These are phyloP conservation scores for Lantana camara DNA, from an alignment of 257 asterid genomes.

Conservation along the genomic window DNA sequence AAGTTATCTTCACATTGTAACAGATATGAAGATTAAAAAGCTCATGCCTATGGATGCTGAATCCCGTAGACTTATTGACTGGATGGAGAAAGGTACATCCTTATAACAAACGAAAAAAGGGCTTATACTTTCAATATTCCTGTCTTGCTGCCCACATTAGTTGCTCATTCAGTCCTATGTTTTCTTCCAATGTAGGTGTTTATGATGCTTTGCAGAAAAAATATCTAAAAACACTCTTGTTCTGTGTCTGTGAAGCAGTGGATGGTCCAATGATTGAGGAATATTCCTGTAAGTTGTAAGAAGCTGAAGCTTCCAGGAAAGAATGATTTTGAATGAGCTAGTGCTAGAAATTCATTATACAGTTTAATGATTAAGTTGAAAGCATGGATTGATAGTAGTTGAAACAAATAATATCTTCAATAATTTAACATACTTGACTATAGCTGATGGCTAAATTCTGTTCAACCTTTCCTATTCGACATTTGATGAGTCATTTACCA, in stretches of 20 bases:
- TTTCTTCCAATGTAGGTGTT: constrained; percentile 58
- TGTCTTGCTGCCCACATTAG: constrained; percentile 14
- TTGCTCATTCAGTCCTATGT: constrained; percentile 26
- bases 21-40: constrained; percentile 97
- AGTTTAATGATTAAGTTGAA: neutral
- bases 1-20: constrained; percentile 23
- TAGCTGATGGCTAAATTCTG: constrained; percentile 14
- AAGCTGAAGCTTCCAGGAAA: constrained; percentile 17
- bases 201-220: constrained; percentile 92
- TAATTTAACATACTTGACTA: neutral
- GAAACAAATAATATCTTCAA: neutral
- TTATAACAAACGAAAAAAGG: constrained; percentile 2
- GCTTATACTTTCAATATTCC: constrained; percentile 17
- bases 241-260: constrained; percentile 76
- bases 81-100: constrained; percentile 93
- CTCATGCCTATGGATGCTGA: constrained; percentile 99
- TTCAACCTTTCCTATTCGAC: constrained; percentile 21
- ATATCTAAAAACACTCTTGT: constrained; percentile 86
- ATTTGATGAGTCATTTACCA: too few species aligned
- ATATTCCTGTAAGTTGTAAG: constrained; percentile 71
- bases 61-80: constrained; percentile 91
- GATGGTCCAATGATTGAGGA: constrained; percentile 95
- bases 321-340: neutral
- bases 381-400: neutral
- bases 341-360: constrained; percentile 10